A percentile compares a stretch with the other conserved stretches of the same genome.
phyloP scores from a whole-genome alignment of 176 grass and related monocot genomes.

The Panicum miliaceum region DNA sequence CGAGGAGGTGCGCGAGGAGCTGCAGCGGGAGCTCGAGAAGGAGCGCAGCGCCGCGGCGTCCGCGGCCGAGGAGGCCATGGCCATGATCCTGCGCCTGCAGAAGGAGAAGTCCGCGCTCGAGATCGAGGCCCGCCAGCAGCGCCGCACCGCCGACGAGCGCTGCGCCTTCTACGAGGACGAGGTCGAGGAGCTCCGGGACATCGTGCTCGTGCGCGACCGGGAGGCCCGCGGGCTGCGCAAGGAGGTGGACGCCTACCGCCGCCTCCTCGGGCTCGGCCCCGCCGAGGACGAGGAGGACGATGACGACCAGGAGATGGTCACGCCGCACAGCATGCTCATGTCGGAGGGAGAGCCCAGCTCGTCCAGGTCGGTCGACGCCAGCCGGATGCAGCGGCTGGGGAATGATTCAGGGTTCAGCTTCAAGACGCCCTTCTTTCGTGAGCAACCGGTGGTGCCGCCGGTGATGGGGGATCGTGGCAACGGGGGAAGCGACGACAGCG shows the following conservation, averaged over 20 bases:
- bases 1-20: slow-evolving; percentile 51
- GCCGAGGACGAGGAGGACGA: neutral
- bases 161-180: slow-evolving; percentile 77
- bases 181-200: slow-evolving; percentile 80
- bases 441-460: slow-evolving; percentile 10
- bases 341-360: slow-evolving; percentile 45
- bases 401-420: slow-evolving; percentile 40
- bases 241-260: slow-evolving; percentile 71
- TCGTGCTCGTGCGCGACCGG: slow-evolving; percentile 74
- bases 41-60: slow-evolving; percentile 79
- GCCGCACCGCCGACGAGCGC: slow-evolving; percentile 69
- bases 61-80: slow-evolving; percentile 91
- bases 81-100: slow-evolving; percentile 94
- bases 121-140: slow-evolving; percentile 77
- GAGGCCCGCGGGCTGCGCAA: slow-evolving; percentile 65
- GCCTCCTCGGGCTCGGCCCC: slow-evolving; percentile 39
- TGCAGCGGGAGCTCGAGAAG: slow-evolving; percentile 79
- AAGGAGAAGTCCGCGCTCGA: slow-evolving; percentile 83
- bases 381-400: neutral
- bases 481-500: neutral
- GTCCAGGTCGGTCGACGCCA: slow-evolving; percentile 6
- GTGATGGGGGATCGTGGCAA: neutral
- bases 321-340: slow-evolving; percentile 18
- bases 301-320: slow-evolving; percentile 37
- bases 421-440: neutral